Conservation (phyloP, 768 basidiomycete genomes). For the Xerocomus brunneocitrinus region DNA sequence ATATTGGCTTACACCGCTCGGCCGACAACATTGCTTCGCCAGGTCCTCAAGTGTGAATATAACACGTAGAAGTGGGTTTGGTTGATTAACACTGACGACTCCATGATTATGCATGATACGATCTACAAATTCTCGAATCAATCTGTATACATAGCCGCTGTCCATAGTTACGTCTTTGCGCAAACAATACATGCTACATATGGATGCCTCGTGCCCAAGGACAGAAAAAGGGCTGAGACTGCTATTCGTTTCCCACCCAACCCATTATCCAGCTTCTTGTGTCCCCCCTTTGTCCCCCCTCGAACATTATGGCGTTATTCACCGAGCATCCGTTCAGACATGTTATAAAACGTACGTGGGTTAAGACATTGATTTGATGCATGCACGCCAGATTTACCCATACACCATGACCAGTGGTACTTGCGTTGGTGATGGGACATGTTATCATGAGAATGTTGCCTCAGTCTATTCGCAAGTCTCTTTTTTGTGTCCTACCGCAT, state of each 20-base stretch:
- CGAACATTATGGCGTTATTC: constrained; percentile 28
- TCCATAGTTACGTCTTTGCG: constrained; percentile 14
- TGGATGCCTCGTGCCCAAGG: constrained; percentile 26
- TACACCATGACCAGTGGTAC: constrained; percentile 34
- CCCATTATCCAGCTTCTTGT: constrained; percentile 16
- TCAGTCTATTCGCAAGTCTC: constrained; percentile 30
- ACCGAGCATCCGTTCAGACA: constrained; percentile 32
- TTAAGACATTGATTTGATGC: not conserved
- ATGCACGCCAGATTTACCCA: constrained; percentile 8
- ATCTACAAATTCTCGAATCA: constrained; percentile 5
- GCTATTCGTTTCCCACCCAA: constrained; percentile 25
- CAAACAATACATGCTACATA: constrained; percentile 5
- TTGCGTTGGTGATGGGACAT: constrained; percentile 48
- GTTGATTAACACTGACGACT: constrained; percentile 9
- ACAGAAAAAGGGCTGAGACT: constrained; percentile 19
- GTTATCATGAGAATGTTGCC: constrained; percentile 47
- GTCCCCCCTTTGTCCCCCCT: constrained; percentile 3
- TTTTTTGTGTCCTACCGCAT: constrained; percentile 1
- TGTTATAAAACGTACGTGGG: constrained; percentile 28
- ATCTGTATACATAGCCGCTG: constrained; percentile 5
- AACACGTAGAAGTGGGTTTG: not conserved
- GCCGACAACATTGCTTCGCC: not conserved
- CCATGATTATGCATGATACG: constrained; percentile 5
- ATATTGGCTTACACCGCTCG: not conserved
- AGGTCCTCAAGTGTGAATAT: not conserved